These are phyloP conservation scores for Lasiodiplodia sp. DNA, from an alignment of 2,329 filamentous ascomycete genomes.

Conservation along the genomic window DNA sequence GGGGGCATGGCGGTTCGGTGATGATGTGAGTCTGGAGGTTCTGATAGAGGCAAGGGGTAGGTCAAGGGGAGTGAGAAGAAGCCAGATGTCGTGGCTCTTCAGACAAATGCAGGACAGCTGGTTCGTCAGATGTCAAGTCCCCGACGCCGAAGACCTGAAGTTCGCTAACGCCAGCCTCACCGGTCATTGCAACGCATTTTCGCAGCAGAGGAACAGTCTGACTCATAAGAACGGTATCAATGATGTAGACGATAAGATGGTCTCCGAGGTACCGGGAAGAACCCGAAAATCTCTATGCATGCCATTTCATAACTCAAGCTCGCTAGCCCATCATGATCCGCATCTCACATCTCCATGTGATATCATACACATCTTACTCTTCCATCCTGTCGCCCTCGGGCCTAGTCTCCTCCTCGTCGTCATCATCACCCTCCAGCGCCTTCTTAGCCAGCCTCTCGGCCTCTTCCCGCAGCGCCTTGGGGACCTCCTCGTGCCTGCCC, in stretches of 20 bases:
- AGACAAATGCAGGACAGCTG: conserved; percentile 4
- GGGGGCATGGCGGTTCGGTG: conserved; percentile 47
- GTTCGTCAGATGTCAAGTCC: neutral
- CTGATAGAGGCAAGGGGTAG: neutral
- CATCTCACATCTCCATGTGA: conserved; percentile 20
- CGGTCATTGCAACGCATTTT: neutral
- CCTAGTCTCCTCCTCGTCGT: conserved; percentile 75
- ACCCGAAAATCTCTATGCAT: conserved; percentile 24
- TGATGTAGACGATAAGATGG: neutral
- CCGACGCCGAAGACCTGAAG: neutral
- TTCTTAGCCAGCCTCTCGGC: conserved; percentile 93
- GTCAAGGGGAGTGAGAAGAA: neutral
- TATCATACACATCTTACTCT: conserved; percentile 63
- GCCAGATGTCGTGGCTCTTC: conserved; percentile 1
- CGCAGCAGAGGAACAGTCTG: neutral
- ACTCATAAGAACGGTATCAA: neutral
- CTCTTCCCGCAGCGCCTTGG: conserved; percentile 87
- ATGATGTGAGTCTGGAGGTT: neutral
- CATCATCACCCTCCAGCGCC: conserved; percentile 84
- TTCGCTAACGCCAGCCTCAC: neutral
- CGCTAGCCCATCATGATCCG: conserved; percentile 13
- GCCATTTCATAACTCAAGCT: conserved; percentile 24
- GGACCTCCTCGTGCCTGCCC: conserved; percentile 91
- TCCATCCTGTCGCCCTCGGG: conserved; percentile 83
- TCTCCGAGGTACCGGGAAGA: neutral